Conservation (phyloP, 345 rosid genomes). For the Ceriops tagal region DNA sequence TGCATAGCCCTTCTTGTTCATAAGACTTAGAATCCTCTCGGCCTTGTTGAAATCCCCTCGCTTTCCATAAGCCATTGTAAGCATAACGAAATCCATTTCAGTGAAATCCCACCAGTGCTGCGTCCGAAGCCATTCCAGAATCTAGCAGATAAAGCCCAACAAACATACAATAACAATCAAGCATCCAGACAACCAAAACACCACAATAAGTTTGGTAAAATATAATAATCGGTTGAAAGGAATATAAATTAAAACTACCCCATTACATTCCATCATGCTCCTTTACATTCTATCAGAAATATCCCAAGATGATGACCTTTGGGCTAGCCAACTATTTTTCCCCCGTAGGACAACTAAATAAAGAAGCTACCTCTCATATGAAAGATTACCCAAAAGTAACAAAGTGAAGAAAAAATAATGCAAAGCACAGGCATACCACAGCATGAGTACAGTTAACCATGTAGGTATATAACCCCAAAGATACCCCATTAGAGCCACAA, state of each 20-base stretch:
- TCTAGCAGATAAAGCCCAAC: constrained; percentile 39
- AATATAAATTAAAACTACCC: too few relatives aligned
- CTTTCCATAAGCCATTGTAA: constrained; percentile 86
- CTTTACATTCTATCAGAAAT: too few relatives aligned
- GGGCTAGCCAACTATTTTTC: too few relatives aligned
- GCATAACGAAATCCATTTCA: constrained; percentile 86
- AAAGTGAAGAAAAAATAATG: not conserved
- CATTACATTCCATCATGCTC: too few relatives aligned
- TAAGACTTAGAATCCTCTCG: constrained; percentile 60
- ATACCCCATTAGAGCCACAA: too few relatives aligned
- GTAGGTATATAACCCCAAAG: too few relatives aligned
- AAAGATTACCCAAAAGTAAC: not conserved
- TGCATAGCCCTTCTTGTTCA: constrained; percentile 65
- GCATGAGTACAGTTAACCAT: too few relatives aligned
- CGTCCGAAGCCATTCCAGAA: constrained; percentile 86
- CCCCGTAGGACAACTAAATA: not conserved
- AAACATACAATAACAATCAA: constrained; percentile 2
- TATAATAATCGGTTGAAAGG: too few relatives aligned
- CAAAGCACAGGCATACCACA: too few relatives aligned
- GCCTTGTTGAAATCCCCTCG: constrained; percentile 80
- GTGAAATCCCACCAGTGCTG: constrained; percentile 88
- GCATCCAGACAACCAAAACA: not conserved
- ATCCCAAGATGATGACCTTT: too few relatives aligned
- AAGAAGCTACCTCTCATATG: not conserved
- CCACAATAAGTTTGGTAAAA: not conserved